Conservation (phyloP, 257 asterid genomes). For the Solanum okadae region DNA sequence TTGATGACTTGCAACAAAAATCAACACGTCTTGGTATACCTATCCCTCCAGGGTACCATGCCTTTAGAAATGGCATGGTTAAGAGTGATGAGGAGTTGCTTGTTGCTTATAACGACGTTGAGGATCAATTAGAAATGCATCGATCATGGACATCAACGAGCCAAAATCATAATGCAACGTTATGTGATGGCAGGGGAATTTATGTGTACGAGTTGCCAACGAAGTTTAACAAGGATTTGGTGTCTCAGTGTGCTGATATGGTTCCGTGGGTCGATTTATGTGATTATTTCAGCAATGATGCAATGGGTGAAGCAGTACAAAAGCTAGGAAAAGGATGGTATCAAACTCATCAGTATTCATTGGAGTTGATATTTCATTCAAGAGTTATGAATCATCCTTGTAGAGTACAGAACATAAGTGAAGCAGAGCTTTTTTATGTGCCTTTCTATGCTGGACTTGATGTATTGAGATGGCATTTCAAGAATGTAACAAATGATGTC, state of each 20-base stretch:
- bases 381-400: slow-evolving; percentile 54
- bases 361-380: slow-evolving; percentile 61
- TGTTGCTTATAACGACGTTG: slow-evolving; percentile 23
- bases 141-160: slow-evolving; percentile 39
- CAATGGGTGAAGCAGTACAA: slow-evolving; percentile 37
- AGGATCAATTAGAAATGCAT: slow-evolving; percentile 33
- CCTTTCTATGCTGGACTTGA: slow-evolving; percentile 76
- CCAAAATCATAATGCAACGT: neutral
- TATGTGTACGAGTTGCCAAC: slow-evolving; percentile 59
- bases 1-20: neutral
- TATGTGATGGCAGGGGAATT: slow-evolving; percentile 18
- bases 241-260: slow-evolving; percentile 41
- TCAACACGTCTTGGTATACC: neutral
- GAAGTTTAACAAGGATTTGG: slow-evolving; percentile 55
- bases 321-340: slow-evolving; percentile 47
- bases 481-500: slow-evolving; percentile 31
- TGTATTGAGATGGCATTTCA: slow-evolving; percentile 68
- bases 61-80: neutral
- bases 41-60: neutral
- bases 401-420: slow-evolving; percentile 30
- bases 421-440: slow-evolving; percentile 51
- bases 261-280: slow-evolving; percentile 49
- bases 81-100: slow-evolving; percentile 8
- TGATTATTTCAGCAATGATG: slow-evolving; percentile 32
- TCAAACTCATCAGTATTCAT: slow-evolving; percentile 55